A percentile compares a stretch with the other conserved stretches of the same genome.
Conservation (phyloP, 768 basidiomycete species). For the Jaapia argillacea region DNA sequence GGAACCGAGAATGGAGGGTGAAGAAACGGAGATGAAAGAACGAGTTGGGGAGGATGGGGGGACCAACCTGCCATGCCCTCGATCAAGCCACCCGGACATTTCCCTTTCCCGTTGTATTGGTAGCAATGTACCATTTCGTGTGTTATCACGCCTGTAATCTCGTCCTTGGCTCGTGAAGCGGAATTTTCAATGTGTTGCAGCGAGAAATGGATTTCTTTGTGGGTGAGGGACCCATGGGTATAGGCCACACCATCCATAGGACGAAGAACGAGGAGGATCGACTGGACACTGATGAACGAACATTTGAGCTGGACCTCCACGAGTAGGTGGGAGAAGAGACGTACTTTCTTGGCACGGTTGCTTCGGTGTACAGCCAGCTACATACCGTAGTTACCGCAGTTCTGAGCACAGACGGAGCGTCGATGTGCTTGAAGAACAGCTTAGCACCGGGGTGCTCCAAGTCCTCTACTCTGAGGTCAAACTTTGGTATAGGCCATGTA, state of each 20-base stretch:
- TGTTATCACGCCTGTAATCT: slow-evolving; percentile 60
- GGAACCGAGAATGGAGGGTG: background rate
- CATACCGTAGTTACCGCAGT: slow-evolving; percentile 30
- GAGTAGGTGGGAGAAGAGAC: slow-evolving; percentile 1
- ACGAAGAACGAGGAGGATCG: slow-evolving; percentile 49
- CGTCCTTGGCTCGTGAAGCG: slow-evolving; percentile 34
- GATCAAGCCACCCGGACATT: slow-evolving; percentile 60
- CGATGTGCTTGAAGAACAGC: slow-evolving; percentile 43
- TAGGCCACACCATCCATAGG: slow-evolving; percentile 65
- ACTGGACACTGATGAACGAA: slow-evolving; percentile 37
- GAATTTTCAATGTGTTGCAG: slow-evolving; percentile 47
- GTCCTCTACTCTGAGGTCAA: slow-evolving; percentile 48
- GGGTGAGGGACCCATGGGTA: slow-evolving; percentile 40
- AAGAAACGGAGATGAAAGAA: background rate
- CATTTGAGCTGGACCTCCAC: slow-evolving; percentile 14
- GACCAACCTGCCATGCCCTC: slow-evolving; percentile 67
- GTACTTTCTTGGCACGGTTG: slow-evolving; percentile 36
- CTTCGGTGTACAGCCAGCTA: slow-evolving; percentile 32
- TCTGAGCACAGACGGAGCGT: slow-evolving; percentile 27
- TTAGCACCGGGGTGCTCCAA: slow-evolving; percentile 46
- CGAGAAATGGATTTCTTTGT: slow-evolving; percentile 72
- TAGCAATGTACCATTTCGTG: slow-evolving; percentile 79
- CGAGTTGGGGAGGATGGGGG: slow-evolving; percentile 5
- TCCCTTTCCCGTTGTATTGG: slow-evolving; percentile 53
- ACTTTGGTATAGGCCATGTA: slow-evolving; percentile 43